Evolutionary conservation across 805 yeast species (phyloP).

Genomic region (Metschnikowia arizonensis): DNA sequence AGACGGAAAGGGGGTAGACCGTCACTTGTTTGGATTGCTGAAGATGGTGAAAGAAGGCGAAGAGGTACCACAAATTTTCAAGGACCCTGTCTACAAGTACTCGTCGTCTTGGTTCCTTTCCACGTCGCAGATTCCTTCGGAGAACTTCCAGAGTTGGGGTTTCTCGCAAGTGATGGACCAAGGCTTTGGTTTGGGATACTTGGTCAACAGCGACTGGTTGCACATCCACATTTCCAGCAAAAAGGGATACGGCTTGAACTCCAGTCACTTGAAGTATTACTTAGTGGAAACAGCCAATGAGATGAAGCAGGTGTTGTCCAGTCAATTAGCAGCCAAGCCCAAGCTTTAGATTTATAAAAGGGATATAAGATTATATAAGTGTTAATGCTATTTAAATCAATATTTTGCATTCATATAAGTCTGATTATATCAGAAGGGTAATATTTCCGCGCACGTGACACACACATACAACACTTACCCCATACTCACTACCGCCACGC

Average conservation of each 20-base stretch:
- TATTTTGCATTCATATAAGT: too few species aligned
- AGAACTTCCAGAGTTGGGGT: constrained; percentile 84
- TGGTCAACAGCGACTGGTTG: constrained; percentile 79
- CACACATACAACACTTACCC: background rate
- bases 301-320: constrained; percentile 58
- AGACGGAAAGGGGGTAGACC: constrained; percentile 85
- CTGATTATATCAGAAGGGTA: too few species aligned
- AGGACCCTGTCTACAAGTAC: constrained; percentile 72
- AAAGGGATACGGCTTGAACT: constrained; percentile 55
- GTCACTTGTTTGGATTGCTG: constrained; percentile 88
- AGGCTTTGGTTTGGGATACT: constrained; percentile 92
- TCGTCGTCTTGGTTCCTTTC: constrained; percentile 83
- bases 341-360: too few species aligned
- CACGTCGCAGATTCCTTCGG: constrained; percentile 83
- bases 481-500: background rate
- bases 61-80: constrained; percentile 61
- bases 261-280: constrained; percentile 59
- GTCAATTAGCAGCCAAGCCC: constrained; percentile 35
- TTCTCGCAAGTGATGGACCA: constrained; percentile 93
- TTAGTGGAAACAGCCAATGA: constrained; percentile 78
- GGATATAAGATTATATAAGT: too few species aligned
- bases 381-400: too few species aligned
- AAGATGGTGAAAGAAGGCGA: constrained; percentile 60
- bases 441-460: too few species aligned
- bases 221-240: constrained; percentile 81